Percentiles rank a stretch among this genome's conserved stretches.
phyloP scores from a whole-genome alignment of 2,329 filamentous ascomycete genomes.

The Ascochyta fabae region DNA sequence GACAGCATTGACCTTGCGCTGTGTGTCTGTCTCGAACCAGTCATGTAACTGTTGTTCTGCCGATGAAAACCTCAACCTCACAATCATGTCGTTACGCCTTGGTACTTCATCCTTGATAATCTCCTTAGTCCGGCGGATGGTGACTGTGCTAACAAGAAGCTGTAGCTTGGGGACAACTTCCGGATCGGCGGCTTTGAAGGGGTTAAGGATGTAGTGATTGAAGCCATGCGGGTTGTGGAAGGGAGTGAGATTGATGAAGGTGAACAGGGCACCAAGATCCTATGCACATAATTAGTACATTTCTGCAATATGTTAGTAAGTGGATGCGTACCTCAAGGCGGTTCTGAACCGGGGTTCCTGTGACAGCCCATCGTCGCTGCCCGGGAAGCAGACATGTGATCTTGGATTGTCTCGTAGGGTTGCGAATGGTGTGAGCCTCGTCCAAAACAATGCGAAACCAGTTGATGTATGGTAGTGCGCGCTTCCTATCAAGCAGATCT shows the following conservation, averaged over 20 bases:
- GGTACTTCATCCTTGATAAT: constrained; percentile 71
- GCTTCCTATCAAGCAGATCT: constrained; percentile 67
- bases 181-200: constrained; percentile 86
- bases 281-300: constrained; percentile 7
- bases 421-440: constrained; percentile 93
- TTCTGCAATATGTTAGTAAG: constrained; percentile 42
- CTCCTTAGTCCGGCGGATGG: constrained; percentile 88
- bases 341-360: constrained; percentile 94
- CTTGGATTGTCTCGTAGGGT: constrained; percentile 82
- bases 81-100: constrained; percentile 71
- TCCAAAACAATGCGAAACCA: constrained; percentile 96
- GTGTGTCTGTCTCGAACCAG: constrained; percentile 81
- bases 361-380: constrained; percentile 92
- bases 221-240: constrained; percentile 83
- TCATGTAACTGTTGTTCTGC: constrained; percentile 82
- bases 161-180: constrained; percentile 85
- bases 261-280: constrained; percentile 84
- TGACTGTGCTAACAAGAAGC: constrained; percentile 92
- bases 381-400: constrained; percentile 81
- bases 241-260: constrained; percentile 82
- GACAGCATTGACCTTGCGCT: constrained; percentile 79
- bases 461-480: constrained; percentile 78
- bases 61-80: constrained; percentile 75
- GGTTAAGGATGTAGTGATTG: constrained; percentile 77
- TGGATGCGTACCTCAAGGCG: constrained; percentile 64